Percentiles rank a stretch among this genome's conserved stretches.
Evolutionary conservation across 2,329 filamentous ascomycete genomes (phyloP).

Genomic region (Arachnopeziza araneosa): DNA sequence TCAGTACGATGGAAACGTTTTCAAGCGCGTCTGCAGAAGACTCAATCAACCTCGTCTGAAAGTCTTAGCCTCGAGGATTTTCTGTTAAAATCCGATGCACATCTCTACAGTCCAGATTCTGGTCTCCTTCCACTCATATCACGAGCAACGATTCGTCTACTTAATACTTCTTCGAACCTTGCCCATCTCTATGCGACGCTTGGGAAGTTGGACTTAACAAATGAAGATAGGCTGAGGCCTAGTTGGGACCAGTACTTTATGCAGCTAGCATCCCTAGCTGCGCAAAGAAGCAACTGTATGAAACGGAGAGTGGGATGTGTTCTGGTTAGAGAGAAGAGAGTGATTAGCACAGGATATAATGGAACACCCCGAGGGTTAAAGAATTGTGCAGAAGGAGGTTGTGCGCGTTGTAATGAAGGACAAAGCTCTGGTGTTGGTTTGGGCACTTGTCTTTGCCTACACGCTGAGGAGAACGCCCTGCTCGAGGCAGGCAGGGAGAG

Average conservation of each 20-base stretch:
- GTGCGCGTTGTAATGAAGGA: conserved; percentile 76
- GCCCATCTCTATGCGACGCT: conserved; percentile 68
- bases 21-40: conserved; percentile 40
- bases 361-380: conserved; percentile 84
- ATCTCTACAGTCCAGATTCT: conserved; percentile 62
- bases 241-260: conserved; percentile 98
- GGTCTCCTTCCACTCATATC: conserved; percentile 74
- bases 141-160: conserved; percentile 74
- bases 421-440: conserved; percentile 65
- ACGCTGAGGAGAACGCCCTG: conserved; percentile 95
- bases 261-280: conserved; percentile 87
- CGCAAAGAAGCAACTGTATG: conserved; percentile 94
- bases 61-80: conserved; percentile 46
- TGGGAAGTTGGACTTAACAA: conserved; percentile 66
- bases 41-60: conserved; percentile 21
- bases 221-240: conserved; percentile 75
- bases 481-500: conserved; percentile 90
- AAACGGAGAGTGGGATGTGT: conserved; percentile 94
- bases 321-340: conserved; percentile 75
- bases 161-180: conserved; percentile 75
- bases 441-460: conserved; percentile 89
- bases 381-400: conserved; percentile 93
- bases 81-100: conserved; percentile 56
- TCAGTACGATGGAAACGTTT: conserved; percentile 78
- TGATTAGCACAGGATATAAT: conserved; percentile 95